Conservation (phyloP, 2,329 filamentous ascomycete genomes). For the Emericellopsis atlantica region DNA sequence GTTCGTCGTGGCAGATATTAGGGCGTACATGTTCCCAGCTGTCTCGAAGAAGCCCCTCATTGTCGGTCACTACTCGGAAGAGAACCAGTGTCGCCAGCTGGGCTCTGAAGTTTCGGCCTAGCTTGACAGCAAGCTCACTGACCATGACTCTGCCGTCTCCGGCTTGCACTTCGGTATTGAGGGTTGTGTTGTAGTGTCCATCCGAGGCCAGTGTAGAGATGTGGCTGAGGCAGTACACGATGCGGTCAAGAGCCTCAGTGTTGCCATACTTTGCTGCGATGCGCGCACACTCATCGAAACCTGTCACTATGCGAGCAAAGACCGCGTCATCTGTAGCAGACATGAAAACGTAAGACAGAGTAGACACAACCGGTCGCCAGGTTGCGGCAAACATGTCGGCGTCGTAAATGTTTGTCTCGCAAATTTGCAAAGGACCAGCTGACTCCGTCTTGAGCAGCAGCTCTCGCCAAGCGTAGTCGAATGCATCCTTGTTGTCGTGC, state of each 20-base stretch:
- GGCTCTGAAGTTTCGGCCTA: conserved; percentile 85
- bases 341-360: conserved; percentile 96
- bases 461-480: conserved; percentile 97
- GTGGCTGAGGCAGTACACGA: conserved; percentile 77
- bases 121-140: conserved; percentile 90
- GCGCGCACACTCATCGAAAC: conserved; percentile 90
- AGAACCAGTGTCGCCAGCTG: conserved; percentile 91
- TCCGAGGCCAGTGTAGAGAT: conserved; percentile 81
- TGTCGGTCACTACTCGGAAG: conserved; percentile 81
- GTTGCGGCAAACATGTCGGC: conserved; percentile 95
- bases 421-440: conserved; percentile 61
- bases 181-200: conserved; percentile 62
- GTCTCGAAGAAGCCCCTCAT: conserved; percentile 61
- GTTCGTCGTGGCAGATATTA: background rate
- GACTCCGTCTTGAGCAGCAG: conserved; percentile 73
- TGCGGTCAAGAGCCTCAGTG: conserved; percentile 80
- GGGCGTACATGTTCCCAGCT: conserved; percentile 64
- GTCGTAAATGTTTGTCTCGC: conserved; percentile 89
- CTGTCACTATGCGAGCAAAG: conserved; percentile 83
- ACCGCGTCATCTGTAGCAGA: conserved; percentile 94
- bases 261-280: conserved; percentile 79
- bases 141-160: conserved; percentile 95
- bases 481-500: conserved; percentile 91
- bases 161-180: conserved; percentile 93
- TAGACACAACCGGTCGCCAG: conserved; percentile 90